Conservation (phyloP, 371 early-diverging fungal genomes). For the Mucor piriformis region DNA sequence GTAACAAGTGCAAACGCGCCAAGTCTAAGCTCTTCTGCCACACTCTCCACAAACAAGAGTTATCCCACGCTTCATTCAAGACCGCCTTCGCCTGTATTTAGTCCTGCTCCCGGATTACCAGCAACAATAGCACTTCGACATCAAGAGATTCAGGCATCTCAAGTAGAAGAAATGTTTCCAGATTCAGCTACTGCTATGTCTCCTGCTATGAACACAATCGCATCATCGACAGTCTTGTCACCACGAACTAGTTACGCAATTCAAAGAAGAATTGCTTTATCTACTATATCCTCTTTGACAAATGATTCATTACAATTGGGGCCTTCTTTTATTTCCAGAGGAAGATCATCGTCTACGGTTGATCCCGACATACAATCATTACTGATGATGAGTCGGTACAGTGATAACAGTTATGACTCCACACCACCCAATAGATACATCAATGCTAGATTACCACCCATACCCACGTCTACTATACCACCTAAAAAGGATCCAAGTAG, state of each 20-base stretch:
- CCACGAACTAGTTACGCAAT: constrained; percentile 31
- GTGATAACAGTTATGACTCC: constrained; percentile 1
- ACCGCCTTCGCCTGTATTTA: constrained; percentile 41
- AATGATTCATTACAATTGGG: constrained; percentile 19
- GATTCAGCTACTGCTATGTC: constrained; percentile 24
- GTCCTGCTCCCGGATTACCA: constrained; percentile 44
- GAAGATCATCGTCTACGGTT: constrained; percentile 9
- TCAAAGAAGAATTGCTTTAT: constrained; percentile 29
- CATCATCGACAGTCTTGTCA: constrained; percentile 42
- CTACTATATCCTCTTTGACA: constrained; percentile 33
- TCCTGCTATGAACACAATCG: constrained; percentile 44
- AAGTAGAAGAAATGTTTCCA: constrained; percentile 33
- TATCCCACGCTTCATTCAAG: constrained; percentile 32
- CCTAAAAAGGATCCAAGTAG: constrained; percentile 8
- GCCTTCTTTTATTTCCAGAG: constrained; percentile 12
- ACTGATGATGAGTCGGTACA: constrained; percentile 14
- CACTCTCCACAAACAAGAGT: constrained; percentile 26
- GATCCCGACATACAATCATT: constrained; percentile 22
- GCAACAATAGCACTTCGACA: constrained; percentile 34
- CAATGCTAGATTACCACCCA: constrained; percentile 35
- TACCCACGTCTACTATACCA: constrained; percentile 15
- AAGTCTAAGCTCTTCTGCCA: constrained; percentile 37
- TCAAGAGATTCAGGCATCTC: constrained; percentile 15
- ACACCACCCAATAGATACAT: constrained; percentile 23
- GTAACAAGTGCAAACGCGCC: constrained; percentile 32